A percentile compares a stretch with the other conserved stretches of the same genome.
Conservation (phyloP, 2,329 filamentous ascomycete species). For the Ophiostoma ips region DNA sequence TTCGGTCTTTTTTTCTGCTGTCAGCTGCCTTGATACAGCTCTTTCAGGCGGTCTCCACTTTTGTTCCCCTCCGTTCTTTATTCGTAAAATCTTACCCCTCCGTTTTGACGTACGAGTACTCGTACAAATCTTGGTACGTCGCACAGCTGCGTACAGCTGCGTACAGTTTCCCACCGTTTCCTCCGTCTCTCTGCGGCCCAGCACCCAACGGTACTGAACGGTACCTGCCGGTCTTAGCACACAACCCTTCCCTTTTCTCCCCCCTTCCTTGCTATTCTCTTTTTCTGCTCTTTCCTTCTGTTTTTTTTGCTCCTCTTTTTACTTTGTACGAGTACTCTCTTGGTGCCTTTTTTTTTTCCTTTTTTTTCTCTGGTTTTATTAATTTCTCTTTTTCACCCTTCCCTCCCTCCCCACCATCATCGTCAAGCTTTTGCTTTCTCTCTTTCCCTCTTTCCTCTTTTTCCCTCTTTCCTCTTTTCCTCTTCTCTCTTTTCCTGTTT, state of each 20-base stretch:
- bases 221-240: neutral
- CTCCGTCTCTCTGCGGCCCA: no score
- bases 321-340: slow-evolving; percentile 8
- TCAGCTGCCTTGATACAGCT: no score
- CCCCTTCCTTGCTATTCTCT: slow-evolving; percentile 6
- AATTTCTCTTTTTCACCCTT: neutral
- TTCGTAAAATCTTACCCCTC: no score
- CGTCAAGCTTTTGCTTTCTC: neutral
- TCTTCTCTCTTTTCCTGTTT: neutral
- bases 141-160: no score
- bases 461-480: neutral
- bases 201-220: neutral
- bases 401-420: neutral
- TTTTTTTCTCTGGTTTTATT: slow-evolving; percentile 7
- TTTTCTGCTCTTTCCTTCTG: neutral
- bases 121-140: no score
- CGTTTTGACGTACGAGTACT: no score
- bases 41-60: no score
- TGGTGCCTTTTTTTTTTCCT: slow-evolving; percentile 1
- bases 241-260: slow-evolving; percentile 1
- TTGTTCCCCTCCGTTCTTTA: no score
- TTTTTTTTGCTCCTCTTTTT: slow-evolving; percentile 1
- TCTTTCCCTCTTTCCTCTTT: neutral
- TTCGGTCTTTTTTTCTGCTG: no score
- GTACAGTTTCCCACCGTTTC: no score